phyloP scores from a whole-genome alignment of 129 eudicot species.

The Flaveria robusta region DNA sequence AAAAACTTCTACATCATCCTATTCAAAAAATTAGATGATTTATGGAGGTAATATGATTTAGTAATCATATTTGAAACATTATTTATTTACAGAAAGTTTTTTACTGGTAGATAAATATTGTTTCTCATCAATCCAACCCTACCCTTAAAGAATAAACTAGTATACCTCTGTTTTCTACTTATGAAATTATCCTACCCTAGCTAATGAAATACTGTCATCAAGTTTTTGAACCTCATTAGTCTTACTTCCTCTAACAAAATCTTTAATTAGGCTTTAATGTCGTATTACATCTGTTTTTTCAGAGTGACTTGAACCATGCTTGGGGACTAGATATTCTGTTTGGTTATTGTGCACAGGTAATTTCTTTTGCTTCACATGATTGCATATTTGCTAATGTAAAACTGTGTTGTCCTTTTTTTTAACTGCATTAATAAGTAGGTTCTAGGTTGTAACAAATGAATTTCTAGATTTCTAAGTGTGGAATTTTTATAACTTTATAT shows the following conservation, averaged over 20 bases:
- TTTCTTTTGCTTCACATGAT: slow-evolving; percentile 10
- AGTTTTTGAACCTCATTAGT: slow-evolving; percentile 1
- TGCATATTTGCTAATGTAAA: background rate
- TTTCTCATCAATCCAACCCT: background rate
- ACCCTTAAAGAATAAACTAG: background rate
- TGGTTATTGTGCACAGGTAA: slow-evolving; percentile 94
- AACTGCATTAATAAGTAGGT: background rate
- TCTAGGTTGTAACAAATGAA: background rate
- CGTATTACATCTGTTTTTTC: slow-evolving; percentile 25
- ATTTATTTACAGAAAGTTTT: background rate
- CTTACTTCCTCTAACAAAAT: background rate
- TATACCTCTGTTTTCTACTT: background rate
- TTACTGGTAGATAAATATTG: background rate
- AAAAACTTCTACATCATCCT: background rate
- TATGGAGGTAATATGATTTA: background rate
- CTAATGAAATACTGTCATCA: background rate
- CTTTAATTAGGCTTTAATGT: slow-evolving; percentile 14
- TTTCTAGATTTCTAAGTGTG: background rate
- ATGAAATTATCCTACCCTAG: background rate
- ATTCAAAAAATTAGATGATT: background rate
- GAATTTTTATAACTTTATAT: background rate
- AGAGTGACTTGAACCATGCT: slow-evolving; percentile 93
- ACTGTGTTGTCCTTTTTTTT: background rate
- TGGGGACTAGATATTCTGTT: slow-evolving; percentile 91
- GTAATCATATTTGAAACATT: background rate